Evolutionary conservation across 352 stramenopile species (phyloP).

Genomic region (Stephanocyclus meneghinianus): DNA sequence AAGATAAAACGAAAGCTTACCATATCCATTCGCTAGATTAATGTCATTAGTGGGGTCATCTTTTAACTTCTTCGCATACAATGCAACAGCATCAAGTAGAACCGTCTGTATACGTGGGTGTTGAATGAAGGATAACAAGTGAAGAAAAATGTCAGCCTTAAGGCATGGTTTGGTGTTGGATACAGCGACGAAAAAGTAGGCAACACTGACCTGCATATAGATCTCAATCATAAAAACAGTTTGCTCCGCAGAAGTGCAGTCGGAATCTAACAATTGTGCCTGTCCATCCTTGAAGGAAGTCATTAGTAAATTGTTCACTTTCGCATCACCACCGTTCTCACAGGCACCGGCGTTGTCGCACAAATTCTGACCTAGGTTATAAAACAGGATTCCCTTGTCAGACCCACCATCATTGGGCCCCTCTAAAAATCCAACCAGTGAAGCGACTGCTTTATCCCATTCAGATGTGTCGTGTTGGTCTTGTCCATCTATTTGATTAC

Average conservation of each 20-base stretch:
- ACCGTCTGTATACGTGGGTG: conserved; percentile 18
- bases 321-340: conserved; percentile 14
- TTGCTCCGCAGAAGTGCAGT: conserved; percentile 22
- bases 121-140: not conserved
- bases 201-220: conserved; percentile 11
- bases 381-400: conserved; percentile 35
- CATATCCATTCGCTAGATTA: conserved; percentile 43
- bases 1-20: conserved; percentile 3
- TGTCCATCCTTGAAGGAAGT: conserved; percentile 18
- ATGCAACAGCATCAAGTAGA: conserved; percentile 48
- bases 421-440: conserved; percentile 53
- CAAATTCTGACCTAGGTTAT: conserved; percentile 31
- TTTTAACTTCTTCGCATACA: conserved; percentile 36
- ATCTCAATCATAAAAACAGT: conserved; percentile 22
- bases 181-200: not conserved
- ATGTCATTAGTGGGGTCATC: conserved; percentile 21
- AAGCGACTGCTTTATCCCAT: conserved; percentile 50
- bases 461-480: conserved; percentile 1
- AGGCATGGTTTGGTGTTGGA: not conserved
- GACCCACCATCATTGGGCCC: conserved; percentile 14
- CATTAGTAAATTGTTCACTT: conserved; percentile 38
- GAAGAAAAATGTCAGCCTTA: not conserved
- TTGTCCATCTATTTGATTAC: not conserved
- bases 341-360: conserved; percentile 13
- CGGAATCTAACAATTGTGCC: not conserved